phyloP scores from a whole-genome alignment of 1,139 yeast species.

The Blastobotrys arbuscula region DNA sequence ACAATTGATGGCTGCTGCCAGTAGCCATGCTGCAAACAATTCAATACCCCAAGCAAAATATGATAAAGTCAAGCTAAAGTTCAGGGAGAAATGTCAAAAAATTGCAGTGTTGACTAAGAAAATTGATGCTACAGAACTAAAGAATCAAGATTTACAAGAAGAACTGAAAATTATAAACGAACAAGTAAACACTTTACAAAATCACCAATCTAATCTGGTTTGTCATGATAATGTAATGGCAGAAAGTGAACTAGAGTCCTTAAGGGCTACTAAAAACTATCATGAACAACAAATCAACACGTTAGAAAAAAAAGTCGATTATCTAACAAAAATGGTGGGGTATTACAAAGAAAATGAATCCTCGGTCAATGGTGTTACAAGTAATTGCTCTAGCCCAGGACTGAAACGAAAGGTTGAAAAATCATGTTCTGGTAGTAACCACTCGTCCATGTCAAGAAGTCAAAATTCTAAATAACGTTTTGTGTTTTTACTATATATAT shows the following conservation, averaged over 20 bases:
- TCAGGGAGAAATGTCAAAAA: constrained; percentile 2
- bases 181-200: neutral
- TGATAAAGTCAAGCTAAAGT: constrained; percentile 1
- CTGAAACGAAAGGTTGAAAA: too few relatives aligned
- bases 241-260: constrained; percentile 5
- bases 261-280: constrained; percentile 1
- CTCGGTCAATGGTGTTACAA: too few relatives aligned
- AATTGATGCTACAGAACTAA: neutral
- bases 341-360: constrained; percentile 5
- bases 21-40: neutral
- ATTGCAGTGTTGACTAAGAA: neutral
- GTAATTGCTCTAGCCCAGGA: too few relatives aligned
- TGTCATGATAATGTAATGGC: neutral
- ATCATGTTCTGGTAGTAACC: neutral
- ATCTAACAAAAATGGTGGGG: neutral
- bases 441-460: neutral
- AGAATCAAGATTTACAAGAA: neutral
- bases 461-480: neutral
- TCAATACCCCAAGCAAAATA: constrained; percentile 3
- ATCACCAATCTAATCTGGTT: neutral
- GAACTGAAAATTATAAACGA: neutral
- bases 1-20: constrained; percentile 1
- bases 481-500: neutral
- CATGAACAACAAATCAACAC: neutral
- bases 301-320: neutral